These are phyloP conservation scores for Phanerodontia chrysosporium DNA, from an alignment of 768 basidiomycete genomes.

Conservation along the genomic window DNA sequence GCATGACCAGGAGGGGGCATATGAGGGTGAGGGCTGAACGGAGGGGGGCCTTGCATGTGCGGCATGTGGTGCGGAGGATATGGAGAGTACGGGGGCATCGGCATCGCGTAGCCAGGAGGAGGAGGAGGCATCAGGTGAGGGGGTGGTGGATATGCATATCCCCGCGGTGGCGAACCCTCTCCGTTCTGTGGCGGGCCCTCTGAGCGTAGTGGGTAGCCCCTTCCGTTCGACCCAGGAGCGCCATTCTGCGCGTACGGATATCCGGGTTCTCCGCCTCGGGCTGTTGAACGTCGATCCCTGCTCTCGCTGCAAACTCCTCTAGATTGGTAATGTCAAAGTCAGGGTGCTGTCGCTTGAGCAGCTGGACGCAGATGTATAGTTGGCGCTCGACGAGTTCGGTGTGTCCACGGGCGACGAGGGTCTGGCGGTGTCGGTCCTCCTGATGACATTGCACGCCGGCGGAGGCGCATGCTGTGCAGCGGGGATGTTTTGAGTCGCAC, in stretches of 20 bases:
- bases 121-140: conserved; percentile 30
- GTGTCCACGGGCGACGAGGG: conserved; percentile 79
- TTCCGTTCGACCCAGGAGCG: conserved; percentile 15
- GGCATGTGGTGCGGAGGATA: conserved; percentile 31
- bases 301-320: conserved; percentile 59
- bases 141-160: conserved; percentile 14
- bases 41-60: conserved; percentile 31
- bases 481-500: conserved; percentile 90
- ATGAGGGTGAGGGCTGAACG: conserved; percentile 54
- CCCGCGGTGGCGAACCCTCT: conserved; percentile 28
- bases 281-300: conserved; percentile 53
- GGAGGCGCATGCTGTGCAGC: conserved; percentile 80
- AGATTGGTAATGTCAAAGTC: conserved; percentile 64
- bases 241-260: conserved; percentile 26
- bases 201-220: conserved; percentile 21
- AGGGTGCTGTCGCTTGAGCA: conserved; percentile 70
- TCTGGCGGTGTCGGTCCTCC: conserved; percentile 85
- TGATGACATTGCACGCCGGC: conserved; percentile 80
- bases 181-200: conserved; percentile 19
- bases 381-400: conserved; percentile 80
- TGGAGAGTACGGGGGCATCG: conserved; percentile 30
- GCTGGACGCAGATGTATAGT: conserved; percentile 71
- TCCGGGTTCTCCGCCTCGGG: conserved; percentile 14
- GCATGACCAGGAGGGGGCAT: conserved; percentile 22
- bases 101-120: conserved; percentile 42